Evolutionary conservation across 352 stramenopile genomes (phyloP).

Genomic region (Thraustochytrium striatum): DNA sequence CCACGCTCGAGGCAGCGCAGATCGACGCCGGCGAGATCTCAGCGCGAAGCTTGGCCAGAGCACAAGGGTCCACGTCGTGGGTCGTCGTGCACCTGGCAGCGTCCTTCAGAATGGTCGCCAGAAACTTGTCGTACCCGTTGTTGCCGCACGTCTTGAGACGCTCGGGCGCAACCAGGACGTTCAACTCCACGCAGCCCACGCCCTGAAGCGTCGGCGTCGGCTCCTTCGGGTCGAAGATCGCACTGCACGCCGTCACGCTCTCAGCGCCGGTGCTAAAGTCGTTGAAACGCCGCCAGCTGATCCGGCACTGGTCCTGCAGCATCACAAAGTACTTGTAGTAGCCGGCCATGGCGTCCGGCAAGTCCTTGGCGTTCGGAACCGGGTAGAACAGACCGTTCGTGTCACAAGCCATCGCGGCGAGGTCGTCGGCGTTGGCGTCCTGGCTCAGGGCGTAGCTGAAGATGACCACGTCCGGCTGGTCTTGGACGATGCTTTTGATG

Average conservation of each 20-base stretch:
- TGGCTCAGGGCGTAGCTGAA: background rate
- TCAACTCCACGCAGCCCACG: background rate
- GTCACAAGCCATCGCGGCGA: background rate
- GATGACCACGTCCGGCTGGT: background rate
- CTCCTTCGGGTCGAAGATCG: background rate
- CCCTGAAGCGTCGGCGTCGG: background rate
- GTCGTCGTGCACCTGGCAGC: background rate
- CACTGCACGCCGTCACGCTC: background rate
- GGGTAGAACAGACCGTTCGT: background rate
- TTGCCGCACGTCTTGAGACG: background rate
- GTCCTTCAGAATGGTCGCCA: background rate
- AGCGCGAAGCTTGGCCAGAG: background rate
- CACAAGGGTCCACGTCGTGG: background rate
- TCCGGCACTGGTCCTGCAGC: background rate
- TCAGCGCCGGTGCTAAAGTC: background rate
- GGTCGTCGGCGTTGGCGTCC: background rate
- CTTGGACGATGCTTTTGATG: no score
- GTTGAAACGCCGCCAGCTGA: background rate
- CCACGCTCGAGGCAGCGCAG: background rate
- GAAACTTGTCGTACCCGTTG: background rate
- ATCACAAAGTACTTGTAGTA: slow-evolving; percentile 2
- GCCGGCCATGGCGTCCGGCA: background rate
- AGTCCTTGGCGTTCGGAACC: background rate
- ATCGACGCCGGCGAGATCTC: background rate
- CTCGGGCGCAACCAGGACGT: background rate